Conservation (phyloP, 2,329 filamentous ascomycete species). For the Erysiphe pulchra region DNA sequence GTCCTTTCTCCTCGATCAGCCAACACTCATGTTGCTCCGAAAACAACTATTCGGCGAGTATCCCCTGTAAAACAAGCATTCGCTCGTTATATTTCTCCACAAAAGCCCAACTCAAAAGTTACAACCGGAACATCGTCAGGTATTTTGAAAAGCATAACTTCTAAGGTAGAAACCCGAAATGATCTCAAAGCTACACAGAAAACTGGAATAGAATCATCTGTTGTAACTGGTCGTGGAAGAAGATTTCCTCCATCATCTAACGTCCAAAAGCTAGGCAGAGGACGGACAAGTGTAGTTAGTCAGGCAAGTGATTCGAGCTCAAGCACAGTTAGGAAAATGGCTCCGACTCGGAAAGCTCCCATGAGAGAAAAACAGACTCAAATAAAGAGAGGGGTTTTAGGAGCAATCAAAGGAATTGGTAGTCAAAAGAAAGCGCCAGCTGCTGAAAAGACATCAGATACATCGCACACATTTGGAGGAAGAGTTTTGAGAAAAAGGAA, state of each 20-base stretch:
- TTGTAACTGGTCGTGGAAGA: slow-evolving; percentile 8
- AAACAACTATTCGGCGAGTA: slow-evolving; percentile 8
- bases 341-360: slow-evolving; percentile 16
- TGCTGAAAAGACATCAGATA: slow-evolving; percentile 8
- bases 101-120: slow-evolving; percentile 22
- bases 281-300: slow-evolving; percentile 31
- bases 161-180: slow-evolving; percentile 31
- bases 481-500: slow-evolving; percentile 13
- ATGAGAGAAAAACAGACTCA: slow-evolving; percentile 16
- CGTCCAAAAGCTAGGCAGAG: slow-evolving; percentile 20
- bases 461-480: slow-evolving; percentile 7
- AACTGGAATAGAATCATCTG: slow-evolving; percentile 4
- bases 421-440: slow-evolving; percentile 26
- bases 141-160: slow-evolving; percentile 29
- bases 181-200: slow-evolving; percentile 18
- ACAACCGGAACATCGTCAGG: slow-evolving; percentile 16
- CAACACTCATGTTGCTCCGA: slow-evolving; percentile 32
- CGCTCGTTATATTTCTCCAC: slow-evolving; percentile 31
- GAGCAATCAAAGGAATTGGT: slow-evolving; percentile 25
- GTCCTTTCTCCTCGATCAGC: slow-evolving; percentile 63
- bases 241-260: slow-evolving; percentile 14
- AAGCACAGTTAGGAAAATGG: slow-evolving; percentile 26
- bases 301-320: slow-evolving; percentile 34
- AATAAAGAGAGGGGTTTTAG: slow-evolving; percentile 26
- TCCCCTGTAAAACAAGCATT: slow-evolving; percentile 32